Evolutionary conservation across 192 early-diverging fungal species (phyloP).

Genomic region (Rhizoclosmatium globosum): DNA sequence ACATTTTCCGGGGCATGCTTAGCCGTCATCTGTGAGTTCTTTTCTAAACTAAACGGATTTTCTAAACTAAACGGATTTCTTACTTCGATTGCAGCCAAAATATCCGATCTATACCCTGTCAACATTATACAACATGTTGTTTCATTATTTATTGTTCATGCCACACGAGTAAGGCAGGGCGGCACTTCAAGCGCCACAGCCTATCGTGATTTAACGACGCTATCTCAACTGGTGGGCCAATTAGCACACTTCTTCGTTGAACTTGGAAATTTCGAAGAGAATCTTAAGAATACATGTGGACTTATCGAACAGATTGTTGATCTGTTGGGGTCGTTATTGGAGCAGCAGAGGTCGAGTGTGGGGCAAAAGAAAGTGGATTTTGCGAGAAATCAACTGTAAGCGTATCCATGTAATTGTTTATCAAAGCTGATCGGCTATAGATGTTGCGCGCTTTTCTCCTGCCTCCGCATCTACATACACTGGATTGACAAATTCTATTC

Average conservation of each 20-base stretch:
- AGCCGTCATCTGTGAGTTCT: background rate
- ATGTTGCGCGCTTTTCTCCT: background rate
- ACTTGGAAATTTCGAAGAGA: constrained; percentile 21
- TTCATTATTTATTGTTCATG: constrained; percentile 1
- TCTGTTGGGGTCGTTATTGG: background rate
- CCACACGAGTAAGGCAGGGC: background rate
- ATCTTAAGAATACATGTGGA: background rate
- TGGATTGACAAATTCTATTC: constrained; percentile 17
- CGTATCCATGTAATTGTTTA: too few species aligned
- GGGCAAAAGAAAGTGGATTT: too few species aligned
- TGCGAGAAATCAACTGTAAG: background rate
- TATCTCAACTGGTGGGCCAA: constrained; percentile 14
- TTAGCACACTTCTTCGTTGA: constrained; percentile 4
- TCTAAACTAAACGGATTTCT: background rate
- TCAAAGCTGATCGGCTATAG: background rate
- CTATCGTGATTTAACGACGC: background rate
- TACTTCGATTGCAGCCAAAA: constrained; percentile 38
- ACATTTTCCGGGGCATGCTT: constrained; percentile 17
- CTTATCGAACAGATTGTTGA: constrained; percentile 10
- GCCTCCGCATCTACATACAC: constrained; percentile 20
- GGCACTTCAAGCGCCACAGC: background rate
- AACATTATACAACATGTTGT: constrained; percentile 25
- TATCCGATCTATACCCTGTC: constrained; percentile 31
- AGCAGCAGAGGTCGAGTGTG: too few species aligned
- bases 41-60: too few species aligned